Evolutionary conservation across 148 eudicot genomes (phyloP).

Genomic region (Amaranthus palmeri): DNA sequence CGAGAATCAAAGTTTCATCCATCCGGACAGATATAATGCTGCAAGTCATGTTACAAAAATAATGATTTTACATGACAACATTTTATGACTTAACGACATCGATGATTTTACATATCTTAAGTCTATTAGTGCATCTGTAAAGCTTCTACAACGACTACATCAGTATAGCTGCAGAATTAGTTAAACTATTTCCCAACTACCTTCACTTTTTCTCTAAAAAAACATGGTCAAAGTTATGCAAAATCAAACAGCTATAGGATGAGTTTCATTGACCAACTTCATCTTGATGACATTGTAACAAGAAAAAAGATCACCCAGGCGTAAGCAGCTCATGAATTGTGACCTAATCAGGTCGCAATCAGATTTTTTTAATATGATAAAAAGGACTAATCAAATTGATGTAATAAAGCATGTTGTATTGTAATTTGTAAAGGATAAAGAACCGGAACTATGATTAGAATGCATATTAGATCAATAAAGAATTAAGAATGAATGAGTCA

Average conservation of each 20-base stretch:
- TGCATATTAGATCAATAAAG: conserved; percentile 4
- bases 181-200: conserved; percentile 19
- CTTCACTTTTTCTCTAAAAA: conserved; percentile 3
- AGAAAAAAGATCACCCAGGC: neutral
- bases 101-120: no score
- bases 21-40: neutral
- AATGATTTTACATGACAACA: no score
- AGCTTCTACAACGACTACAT: neutral
- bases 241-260: conserved; percentile 2
- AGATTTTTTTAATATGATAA: conserved; percentile 6
- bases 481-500: conserved; percentile 13
- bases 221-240: conserved; percentile 9
- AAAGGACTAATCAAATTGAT: neutral
- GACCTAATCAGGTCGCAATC: conserved; percentile 20
- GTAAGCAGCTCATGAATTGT: conserved; percentile 12
- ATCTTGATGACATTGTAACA: neutral
- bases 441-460: neutral
- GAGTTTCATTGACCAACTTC: neutral
- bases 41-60: neutral
- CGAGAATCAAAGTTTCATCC: neutral
- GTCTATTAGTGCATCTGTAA: neutral
- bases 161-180: conserved; percentile 2
- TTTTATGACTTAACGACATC: no score
- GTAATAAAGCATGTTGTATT: neutral
- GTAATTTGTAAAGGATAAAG: neutral